These are phyloP conservation scores for Colletotrichum cordylinicola DNA, from an alignment of 2,329 filamentous ascomycete genomes.

Conservation along the genomic window DNA sequence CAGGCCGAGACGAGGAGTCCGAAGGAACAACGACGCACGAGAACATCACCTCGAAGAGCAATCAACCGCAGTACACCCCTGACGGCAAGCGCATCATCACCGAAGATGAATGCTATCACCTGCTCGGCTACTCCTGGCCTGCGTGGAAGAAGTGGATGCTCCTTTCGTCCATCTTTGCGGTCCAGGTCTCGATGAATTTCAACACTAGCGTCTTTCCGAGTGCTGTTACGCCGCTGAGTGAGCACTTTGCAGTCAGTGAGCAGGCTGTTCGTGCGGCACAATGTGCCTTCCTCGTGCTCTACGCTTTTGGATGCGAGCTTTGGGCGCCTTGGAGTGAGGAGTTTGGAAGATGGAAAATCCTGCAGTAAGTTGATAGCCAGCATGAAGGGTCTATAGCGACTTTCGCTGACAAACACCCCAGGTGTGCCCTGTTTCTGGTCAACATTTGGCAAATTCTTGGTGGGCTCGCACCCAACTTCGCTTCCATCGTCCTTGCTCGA, in stretches of 20 bases:
- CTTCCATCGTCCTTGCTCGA: constrained; percentile 47
- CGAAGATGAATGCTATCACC: constrained; percentile 52
- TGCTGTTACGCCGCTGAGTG: constrained; percentile 47
- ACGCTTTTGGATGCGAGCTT: constrained; percentile 55
- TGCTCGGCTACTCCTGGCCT: constrained; percentile 50
- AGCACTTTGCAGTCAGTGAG: constrained; percentile 50
- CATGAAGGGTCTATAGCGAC: neutral
- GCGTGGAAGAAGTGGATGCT: constrained; percentile 57
- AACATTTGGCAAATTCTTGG: constrained; percentile 59
- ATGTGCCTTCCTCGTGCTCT: constrained; percentile 54
- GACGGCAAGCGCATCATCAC: constrained; percentile 46
- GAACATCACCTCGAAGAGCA: neutral
- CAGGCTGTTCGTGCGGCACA: constrained; percentile 53
- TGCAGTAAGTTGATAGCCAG: constrained; percentile 43
- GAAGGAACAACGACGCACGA: neutral
- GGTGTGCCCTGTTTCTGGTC: constrained; percentile 47
- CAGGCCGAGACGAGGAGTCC: constrained; percentile 8
- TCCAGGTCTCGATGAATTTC: constrained; percentile 62
- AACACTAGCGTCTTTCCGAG: constrained; percentile 59
- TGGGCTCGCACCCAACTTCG: constrained; percentile 46
- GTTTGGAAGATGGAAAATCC: constrained; percentile 55
- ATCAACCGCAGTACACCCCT: constrained; percentile 5
- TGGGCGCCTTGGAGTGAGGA: constrained; percentile 63
- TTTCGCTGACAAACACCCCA: neutral
- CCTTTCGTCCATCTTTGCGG: constrained; percentile 54